Conservation (phyloP, 2,329 filamentous ascomycete species). For the Cladosporium colombiae region DNA sequence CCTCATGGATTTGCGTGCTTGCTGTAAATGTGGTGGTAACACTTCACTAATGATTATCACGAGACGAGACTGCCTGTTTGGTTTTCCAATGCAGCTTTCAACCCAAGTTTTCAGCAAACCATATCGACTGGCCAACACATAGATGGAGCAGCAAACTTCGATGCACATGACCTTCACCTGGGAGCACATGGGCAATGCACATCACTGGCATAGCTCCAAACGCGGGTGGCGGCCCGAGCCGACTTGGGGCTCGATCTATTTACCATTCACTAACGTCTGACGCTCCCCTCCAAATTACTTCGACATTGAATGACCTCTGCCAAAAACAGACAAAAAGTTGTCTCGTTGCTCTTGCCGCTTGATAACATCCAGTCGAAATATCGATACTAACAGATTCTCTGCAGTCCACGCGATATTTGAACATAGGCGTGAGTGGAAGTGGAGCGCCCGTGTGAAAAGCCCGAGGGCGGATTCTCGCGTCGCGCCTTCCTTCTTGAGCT, state of each 20-base stretch:
- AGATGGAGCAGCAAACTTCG: neutral
- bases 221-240: slow-evolving; percentile 1
- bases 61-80: neutral
- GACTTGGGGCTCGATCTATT: neutral
- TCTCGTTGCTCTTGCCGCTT: neutral
- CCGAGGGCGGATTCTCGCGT: neutral
- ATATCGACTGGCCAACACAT: neutral
- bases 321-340: neutral
- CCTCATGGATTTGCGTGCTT: neutral
- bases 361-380: neutral
- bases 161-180: neutral
- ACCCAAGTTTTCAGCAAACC: neutral
- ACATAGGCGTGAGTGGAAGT: neutral
- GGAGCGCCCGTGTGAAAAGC: neutral
- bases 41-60: neutral
- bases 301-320: neutral
- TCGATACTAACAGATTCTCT: neutral
- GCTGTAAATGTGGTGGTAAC: neutral
- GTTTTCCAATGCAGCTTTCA: neutral
- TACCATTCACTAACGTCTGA: slow-evolving; percentile 8
- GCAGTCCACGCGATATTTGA: neutral
- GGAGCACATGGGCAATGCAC: neutral
- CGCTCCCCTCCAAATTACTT: neutral
- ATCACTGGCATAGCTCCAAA: slow-evolving; percentile 2
- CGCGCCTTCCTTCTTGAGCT: slow-evolving; percentile 1